A percentile compares a stretch with the other conserved stretches of the same genome.
Conservation (phyloP, 75 land plant species). For the Chamaecyparis obtusa region DNA sequence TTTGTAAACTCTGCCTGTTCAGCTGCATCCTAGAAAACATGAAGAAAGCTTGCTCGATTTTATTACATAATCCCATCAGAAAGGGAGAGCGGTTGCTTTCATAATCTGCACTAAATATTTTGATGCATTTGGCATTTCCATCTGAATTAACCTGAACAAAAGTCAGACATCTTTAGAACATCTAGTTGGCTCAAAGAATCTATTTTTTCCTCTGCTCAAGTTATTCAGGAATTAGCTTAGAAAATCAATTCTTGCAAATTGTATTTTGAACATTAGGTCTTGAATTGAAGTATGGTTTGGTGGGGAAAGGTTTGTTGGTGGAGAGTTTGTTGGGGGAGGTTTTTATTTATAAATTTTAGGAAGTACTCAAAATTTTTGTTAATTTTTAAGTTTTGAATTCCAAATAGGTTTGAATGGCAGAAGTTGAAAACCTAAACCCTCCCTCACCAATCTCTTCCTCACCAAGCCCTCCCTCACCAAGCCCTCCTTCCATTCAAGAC, state of each 20-base stretch:
- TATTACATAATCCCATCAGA: slow-evolving; percentile 75
- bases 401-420: too few relatives aligned
- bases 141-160: slow-evolving; percentile 69
- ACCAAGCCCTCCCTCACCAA: too few relatives aligned
- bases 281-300: too few relatives aligned
- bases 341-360: too few relatives aligned
- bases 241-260: not conserved
- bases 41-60: slow-evolving; percentile 69
- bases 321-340: too few relatives aligned
- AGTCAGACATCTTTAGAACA: slow-evolving; percentile 30
- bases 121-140: slow-evolving; percentile 70
- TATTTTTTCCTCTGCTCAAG: not conserved
- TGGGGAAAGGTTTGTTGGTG: too few relatives aligned
- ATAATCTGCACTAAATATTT: slow-evolving; percentile 57
- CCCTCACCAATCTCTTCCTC: too few relatives aligned
- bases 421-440: too few relatives aligned
- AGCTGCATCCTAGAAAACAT: slow-evolving; percentile 34
- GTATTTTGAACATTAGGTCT: not conserved
- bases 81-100: slow-evolving; percentile 91
- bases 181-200: not conserved
- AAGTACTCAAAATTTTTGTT: too few relatives aligned
- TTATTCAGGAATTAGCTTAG: not conserved
- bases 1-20: slow-evolving; percentile 11
- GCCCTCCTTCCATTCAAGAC: too few relatives aligned
- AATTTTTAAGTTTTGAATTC: too few relatives aligned